phyloP scores from a whole-genome alignment of 1,139 yeast genomes.

The Candida sanyaensis region DNA sequence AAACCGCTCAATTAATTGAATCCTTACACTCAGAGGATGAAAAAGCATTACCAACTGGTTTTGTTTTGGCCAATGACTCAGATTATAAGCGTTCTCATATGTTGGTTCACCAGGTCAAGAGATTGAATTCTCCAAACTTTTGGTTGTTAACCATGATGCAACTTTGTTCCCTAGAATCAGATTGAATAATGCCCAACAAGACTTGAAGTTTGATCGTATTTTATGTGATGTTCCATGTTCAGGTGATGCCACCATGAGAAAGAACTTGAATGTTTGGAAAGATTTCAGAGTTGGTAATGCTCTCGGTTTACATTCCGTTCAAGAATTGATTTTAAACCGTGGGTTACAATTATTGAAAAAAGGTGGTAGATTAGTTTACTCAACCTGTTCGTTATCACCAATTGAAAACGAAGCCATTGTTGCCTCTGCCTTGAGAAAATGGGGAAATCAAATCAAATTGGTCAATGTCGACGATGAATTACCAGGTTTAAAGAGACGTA shows the following conservation, averaged over 20 bases:
- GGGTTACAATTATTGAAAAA: conserved; percentile 86
- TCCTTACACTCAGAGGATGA: conserved; percentile 73
- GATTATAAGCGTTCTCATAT: conserved; percentile 95
- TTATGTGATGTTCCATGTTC: conserved; percentile 99
- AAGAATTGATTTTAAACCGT: conserved; percentile 82
- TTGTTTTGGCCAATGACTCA: conserved; percentile 94
- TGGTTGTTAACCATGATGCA: conserved; percentile 98
- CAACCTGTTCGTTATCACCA: conserved; percentile 95
- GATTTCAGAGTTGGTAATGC: conserved; percentile 92
- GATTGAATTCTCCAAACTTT: conserved; percentile 90
- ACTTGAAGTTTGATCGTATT: conserved; percentile 82
- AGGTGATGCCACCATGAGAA: conserved; percentile 99
- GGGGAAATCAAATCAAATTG: conserved; percentile 65
- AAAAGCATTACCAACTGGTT: conserved; percentile 59
- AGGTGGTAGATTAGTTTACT: conserved; percentile 93
- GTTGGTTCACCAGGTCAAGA: conserved; percentile 96
- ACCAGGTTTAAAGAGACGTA: conserved; percentile 74
- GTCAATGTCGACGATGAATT: conserved; percentile 73
- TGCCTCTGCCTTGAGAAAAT: conserved; percentile 84
- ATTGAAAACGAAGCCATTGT: conserved; percentile 97
- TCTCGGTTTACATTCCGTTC: conserved; percentile 85
- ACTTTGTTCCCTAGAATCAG: conserved; percentile 89
- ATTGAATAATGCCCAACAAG: conserved; percentile 44
- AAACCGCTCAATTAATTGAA: conserved; percentile 95
- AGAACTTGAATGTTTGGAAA: conserved; percentile 94